Evolutionary conservation across 2,329 filamentous ascomycete species (phyloP).

Genomic region (Magnaporthiopsis rhizophila): DNA sequence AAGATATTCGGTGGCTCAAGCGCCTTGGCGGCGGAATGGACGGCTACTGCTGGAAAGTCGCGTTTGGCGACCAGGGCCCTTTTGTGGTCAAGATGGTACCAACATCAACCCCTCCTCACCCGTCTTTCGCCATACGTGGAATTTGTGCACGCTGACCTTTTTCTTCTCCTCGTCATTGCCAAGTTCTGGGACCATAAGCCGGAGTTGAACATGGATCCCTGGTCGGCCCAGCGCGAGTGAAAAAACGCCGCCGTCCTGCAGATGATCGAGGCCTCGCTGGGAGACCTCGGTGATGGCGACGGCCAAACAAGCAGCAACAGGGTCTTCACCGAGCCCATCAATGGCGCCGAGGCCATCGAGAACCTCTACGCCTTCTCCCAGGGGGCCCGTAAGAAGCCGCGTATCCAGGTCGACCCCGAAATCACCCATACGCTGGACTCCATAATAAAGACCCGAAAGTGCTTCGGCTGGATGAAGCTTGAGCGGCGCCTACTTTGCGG

Average conservation of each 20-base stretch:
- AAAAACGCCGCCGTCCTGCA: constrained; percentile 1
- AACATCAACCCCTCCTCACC: no score
- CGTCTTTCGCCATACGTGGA: not conserved
- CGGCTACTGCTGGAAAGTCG: constrained; percentile 3
- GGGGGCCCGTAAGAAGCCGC: not conserved
- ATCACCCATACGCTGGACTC: not conserved
- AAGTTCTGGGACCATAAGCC: not conserved
- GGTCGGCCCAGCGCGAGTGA: not conserved
- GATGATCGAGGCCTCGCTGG: not conserved
- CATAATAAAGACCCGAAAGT: no score
- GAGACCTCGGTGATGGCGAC: not conserved
- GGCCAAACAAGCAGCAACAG: not conserved
- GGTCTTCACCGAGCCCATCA: not conserved
- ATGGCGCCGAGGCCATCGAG: not conserved
- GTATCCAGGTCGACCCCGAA: not conserved
- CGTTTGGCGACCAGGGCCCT: not conserved
- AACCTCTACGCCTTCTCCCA: not conserved
- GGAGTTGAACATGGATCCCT: not conserved
- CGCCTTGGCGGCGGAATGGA: not conserved
- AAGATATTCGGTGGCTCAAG: not conserved
- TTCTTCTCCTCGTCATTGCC: not conserved
- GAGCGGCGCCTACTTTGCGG: no score
- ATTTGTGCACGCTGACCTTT: not conserved
- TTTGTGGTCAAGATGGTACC: constrained; percentile 1
- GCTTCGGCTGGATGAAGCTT: no score